Evolutionary conservation across 164 flowering plant species (phyloP).

Genomic region (Kingdonia uniflora): DNA sequence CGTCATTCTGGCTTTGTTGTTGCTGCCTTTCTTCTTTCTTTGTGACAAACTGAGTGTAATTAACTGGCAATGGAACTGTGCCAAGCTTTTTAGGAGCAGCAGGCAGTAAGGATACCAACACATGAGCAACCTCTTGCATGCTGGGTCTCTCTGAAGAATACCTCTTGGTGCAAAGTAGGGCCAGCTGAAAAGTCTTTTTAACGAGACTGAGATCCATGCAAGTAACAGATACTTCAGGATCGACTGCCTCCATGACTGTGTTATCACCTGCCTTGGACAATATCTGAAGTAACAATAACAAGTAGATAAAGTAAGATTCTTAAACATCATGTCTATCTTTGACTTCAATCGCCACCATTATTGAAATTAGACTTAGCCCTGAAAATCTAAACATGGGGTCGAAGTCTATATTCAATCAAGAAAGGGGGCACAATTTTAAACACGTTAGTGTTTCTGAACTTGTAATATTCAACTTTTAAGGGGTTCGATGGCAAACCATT

Average conservation of each 20-base stretch:
- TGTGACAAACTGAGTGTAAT: conserved; percentile 39
- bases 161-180: conserved; percentile 66
- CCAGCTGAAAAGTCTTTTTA: conserved; percentile 75
- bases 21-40: conserved; percentile 12
- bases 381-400: no score
- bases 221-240: conserved; percentile 86
- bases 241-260: conserved; percentile 88
- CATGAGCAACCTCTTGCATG: conserved; percentile 78
- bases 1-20: conserved; percentile 7
- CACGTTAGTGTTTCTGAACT: no score
- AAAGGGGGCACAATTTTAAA: no score
- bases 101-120: conserved; percentile 60
- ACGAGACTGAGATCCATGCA: conserved; percentile 64
- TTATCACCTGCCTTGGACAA: conserved; percentile 68
- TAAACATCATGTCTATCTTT: background rate
- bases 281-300: conserved; percentile 36
- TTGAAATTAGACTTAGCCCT: no score
- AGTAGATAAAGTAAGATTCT: background rate
- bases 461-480: background rate
- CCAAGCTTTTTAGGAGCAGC: conserved; percentile 31
- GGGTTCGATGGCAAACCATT: conserved; percentile 34
- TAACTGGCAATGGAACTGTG: conserved; percentile 21
- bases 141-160: conserved; percentile 72
- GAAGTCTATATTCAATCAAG: no score
- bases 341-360: no score